Evolutionary conservation across 441 rosid species (phyloP).

Genomic region (Pelargonium myrrhifolium): DNA sequence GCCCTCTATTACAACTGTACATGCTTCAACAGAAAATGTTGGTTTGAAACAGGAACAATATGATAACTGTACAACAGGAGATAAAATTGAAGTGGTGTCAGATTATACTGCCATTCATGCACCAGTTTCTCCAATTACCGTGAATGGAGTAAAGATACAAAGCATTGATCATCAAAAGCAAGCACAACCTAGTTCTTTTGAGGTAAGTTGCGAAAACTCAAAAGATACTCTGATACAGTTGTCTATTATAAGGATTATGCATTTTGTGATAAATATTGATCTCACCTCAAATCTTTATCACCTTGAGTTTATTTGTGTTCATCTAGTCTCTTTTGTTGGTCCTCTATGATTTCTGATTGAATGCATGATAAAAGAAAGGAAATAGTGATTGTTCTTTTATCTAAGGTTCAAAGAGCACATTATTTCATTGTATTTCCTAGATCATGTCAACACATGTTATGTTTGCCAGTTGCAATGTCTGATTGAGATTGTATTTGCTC

Average conservation of each 20-base stretch:
- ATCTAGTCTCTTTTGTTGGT: neutral
- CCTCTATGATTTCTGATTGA: neutral
- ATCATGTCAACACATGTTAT: neutral
- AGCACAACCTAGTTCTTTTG: constrained; percentile 26
- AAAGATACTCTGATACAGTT: neutral
- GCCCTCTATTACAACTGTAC: constrained; percentile 30
- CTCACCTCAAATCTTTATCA: neutral
- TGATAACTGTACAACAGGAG: constrained; percentile 17
- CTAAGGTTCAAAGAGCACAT: neutral
- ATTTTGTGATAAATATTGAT: neutral
- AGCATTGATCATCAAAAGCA: constrained; percentile 19
- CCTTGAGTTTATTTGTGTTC: neutral
- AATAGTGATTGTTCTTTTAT: neutral
- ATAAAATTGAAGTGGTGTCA: constrained; percentile 27
- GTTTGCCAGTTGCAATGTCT: neutral
- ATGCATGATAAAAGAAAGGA: neutral
- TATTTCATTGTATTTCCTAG: neutral
- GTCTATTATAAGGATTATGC: neutral
- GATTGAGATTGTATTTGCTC: neutral
- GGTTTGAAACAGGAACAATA: constrained; percentile 25
- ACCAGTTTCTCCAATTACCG: constrained; percentile 25
- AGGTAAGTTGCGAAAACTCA: constrained; percentile 33
- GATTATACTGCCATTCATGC: constrained; percentile 36
- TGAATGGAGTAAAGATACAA: constrained; percentile 34
- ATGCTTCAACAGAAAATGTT: constrained; percentile 30